Conservation (phyloP, 208 protist genomes). For the Trypanosoma rangeli region DNA sequence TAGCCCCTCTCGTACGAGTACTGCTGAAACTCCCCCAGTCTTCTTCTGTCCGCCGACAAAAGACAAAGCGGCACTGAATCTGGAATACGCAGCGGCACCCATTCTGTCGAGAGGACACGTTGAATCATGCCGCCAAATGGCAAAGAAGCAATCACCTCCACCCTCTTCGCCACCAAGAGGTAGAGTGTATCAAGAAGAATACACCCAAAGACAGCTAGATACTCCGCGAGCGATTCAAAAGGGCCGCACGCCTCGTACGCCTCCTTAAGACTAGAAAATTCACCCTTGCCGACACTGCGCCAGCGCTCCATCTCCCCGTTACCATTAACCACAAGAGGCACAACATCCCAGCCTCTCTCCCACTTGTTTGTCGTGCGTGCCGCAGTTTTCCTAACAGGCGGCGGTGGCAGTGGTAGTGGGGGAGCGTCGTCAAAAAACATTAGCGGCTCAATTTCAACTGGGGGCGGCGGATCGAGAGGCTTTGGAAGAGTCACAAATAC, state of each 20-base stretch:
- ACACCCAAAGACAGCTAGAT: slow-evolving; percentile 70
- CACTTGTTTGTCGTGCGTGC: slow-evolving; percentile 17
- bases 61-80: slow-evolving; percentile 53
- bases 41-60: slow-evolving; percentile 43
- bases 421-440: slow-evolving; percentile 68
- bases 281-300: slow-evolving; percentile 41
- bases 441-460: slow-evolving; percentile 48
- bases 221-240: slow-evolving; percentile 62
- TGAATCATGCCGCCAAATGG: slow-evolving; percentile 59
- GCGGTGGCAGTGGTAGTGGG: neutral
- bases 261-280: slow-evolving; percentile 62
- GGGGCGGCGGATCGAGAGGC: slow-evolving; percentile 20
- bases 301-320: slow-evolving; percentile 60
- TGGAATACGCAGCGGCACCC: slow-evolving; percentile 72
- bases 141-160: slow-evolving; percentile 38
- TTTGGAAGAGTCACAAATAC: slow-evolving; percentile 67
- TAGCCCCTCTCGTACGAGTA: slow-evolving; percentile 74
- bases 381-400: slow-evolving; percentile 7
- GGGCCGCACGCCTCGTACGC: slow-evolving; percentile 54
- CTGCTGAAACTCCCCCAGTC: slow-evolving; percentile 72
- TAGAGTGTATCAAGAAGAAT: slow-evolving; percentile 75
- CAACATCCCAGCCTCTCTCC: slow-evolving; percentile 32
- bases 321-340: slow-evolving; percentile 51
- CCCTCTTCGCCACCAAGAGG: slow-evolving; percentile 67
- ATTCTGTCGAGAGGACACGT: slow-evolving; percentile 63